Base-by-base conservation (phyloP, 495 filamentous ascomycete genomes). In the Schizothecium vesticola region DNA sequence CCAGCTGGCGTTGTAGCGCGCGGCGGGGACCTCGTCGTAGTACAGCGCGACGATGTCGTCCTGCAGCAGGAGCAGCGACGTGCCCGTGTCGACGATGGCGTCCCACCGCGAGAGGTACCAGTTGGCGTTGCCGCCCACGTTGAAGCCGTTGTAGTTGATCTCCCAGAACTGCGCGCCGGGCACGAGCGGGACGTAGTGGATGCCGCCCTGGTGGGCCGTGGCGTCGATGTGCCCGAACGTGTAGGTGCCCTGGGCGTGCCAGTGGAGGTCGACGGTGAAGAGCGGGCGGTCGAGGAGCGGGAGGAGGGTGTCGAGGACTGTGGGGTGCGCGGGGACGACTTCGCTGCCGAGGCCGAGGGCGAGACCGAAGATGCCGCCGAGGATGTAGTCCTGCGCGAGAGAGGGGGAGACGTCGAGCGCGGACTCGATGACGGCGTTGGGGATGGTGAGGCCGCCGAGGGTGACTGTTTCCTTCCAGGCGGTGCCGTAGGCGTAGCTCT, bases 221-320 rank as follows among this genome's bases (percentile, higher is more conserved):
- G 87, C 70, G 74, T 92, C 88, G 74, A 93, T 87, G 72, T 81
- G 89, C n/a, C 91, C 91, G 70, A 93, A 93, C 29, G 88, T 90
- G 78, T 90, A 93, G 75, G 88, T 88, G 58, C 87, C 85, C 65
- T 87, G 84, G 36, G 85, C 82, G 82, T 84, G 88, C 61, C 82
- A 87, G 61, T 85, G 84, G 25, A 93, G 80, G 70, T 92, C 88
- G 65, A 82, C 87, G 0, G 90, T 91, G 80, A 93, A 93, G 16
- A 93, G 73, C 59, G 86, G 81, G 16, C 74, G 9, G 23, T 70
- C 67, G 51, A 84, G 70, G 9, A 72, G 70, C 58, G 89, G 82
- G 16, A 78, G 69, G 63, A 92, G 86, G 80, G 88, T 86, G 75
- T 89, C 88, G 69, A 91, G 81, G n/a, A 92, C 84, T 0, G 89